phyloP scores from a whole-genome alignment of 805 yeast species.

The Yamadazyma laniorum region DNA sequence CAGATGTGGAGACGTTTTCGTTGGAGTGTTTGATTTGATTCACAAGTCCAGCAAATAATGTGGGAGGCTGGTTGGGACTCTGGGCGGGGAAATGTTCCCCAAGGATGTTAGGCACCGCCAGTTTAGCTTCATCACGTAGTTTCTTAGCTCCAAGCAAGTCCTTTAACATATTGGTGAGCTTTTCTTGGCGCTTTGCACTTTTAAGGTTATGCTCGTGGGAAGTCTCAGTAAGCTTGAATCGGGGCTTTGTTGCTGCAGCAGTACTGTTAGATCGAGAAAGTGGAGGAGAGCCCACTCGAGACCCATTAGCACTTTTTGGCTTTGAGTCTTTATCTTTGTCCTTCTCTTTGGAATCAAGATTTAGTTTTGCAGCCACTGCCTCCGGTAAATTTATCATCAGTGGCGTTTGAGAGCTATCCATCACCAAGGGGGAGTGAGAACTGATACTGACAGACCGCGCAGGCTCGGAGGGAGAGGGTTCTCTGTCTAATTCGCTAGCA shows the following conservation, averaged over 20 bases:
- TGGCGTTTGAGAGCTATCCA: background rate
- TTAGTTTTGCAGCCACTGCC: background rate
- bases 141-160: conserved; percentile 74
- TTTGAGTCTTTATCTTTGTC: background rate
- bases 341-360: background rate
- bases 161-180: conserved; percentile 69
- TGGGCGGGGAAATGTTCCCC: conserved; percentile 8
- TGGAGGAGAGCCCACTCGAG: conserved; percentile 15
- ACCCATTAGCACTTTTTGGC: conserved; percentile 1
- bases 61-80: conserved; percentile 50
- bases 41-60: conserved; percentile 65
- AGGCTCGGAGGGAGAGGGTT: background rate
- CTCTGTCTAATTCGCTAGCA: background rate
- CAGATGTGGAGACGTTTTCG: conserved; percentile 7
- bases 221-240: conserved; percentile 59
- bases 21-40: conserved; percentile 46
- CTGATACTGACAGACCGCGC: background rate
- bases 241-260: conserved; percentile 21
- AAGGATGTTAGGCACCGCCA: conserved; percentile 67
- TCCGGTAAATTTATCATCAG: background rate
- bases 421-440: background rate
- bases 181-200: conserved; percentile 76
- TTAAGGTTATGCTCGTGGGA: conserved; percentile 85
- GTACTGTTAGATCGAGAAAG: conserved; percentile 16
- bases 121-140: conserved; percentile 65